These are phyloP conservation scores for Syzygium aqueum DNA, from an alignment of 345 rosid genomes.

Conservation along the genomic window DNA sequence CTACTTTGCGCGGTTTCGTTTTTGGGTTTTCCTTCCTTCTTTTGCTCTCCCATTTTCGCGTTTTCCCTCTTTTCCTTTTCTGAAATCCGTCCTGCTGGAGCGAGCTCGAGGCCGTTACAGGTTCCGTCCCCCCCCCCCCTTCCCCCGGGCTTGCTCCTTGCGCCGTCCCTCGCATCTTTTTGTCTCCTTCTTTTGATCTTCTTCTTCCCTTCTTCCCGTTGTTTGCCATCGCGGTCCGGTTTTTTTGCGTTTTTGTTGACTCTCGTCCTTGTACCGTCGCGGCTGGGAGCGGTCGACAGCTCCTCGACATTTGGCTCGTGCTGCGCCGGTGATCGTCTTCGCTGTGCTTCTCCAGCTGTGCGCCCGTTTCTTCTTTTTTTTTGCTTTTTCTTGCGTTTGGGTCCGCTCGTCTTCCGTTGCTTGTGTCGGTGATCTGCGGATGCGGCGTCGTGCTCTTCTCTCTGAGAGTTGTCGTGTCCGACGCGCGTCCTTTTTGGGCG, in stretches of 20 bases:
- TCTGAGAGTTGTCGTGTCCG: not conserved
- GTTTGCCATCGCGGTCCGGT: no score
- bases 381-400: not conserved
- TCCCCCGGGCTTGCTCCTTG: not conserved
- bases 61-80: not conserved
- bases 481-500: not conserved
- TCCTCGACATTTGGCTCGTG: not conserved
- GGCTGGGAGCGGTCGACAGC: not conserved
- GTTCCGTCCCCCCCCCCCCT: not conserved
- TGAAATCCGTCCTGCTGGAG: not conserved
- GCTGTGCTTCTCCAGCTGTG: not conserved
- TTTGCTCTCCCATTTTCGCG: not conserved
- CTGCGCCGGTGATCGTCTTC: not conserved
- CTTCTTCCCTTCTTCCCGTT: not conserved
- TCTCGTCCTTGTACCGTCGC: not conserved
- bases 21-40: not conserved
- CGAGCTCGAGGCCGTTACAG: not conserved
- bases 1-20: not conserved
- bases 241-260: no score
- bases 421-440: not conserved
- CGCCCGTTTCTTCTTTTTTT: not conserved
- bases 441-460: not conserved
- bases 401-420: not conserved
- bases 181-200: not conserved
- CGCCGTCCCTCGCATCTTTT: not conserved